Evolutionary conservation across 2,329 filamentous ascomycete species (phyloP).

Genomic region (Microcera coccophila): DNA sequence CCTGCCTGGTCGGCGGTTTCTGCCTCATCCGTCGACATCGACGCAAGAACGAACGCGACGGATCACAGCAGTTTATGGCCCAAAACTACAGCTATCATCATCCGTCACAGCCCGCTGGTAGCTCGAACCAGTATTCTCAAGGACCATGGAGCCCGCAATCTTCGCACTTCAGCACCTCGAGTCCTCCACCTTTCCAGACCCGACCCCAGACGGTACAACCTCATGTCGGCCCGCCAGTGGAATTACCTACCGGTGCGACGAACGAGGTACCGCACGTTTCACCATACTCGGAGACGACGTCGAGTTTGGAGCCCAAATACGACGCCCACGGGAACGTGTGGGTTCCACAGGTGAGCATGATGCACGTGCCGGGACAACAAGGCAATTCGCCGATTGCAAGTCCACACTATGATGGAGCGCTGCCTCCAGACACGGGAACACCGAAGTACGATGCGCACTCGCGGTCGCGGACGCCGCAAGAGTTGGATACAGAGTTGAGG

Average conservation of each 20-base stretch:
- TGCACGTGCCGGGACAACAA: slow-evolving; percentile 21
- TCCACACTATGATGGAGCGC: slow-evolving; percentile 16
- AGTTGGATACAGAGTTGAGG: slow-evolving; percentile 18
- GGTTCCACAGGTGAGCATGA: slow-evolving; percentile 33
- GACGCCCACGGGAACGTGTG: slow-evolving; percentile 32
- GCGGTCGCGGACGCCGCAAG: slow-evolving; percentile 19
- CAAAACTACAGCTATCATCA: slow-evolving; percentile 23
- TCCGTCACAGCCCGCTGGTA: slow-evolving; percentile 18
- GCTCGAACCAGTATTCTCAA: slow-evolving; percentile 20
- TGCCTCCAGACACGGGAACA: slow-evolving; percentile 3
- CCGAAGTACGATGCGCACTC: slow-evolving; percentile 19
- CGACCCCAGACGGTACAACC: slow-evolving; percentile 18
- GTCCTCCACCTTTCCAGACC: slow-evolving; percentile 13
- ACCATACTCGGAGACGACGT: slow-evolving; percentile 13
- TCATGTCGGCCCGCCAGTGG: slow-evolving; percentile 24
- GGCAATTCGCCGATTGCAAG: slow-evolving; percentile 14
- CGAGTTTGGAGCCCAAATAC: slow-evolving; percentile 25
- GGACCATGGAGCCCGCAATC: slow-evolving; percentile 27
- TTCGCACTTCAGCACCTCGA: slow-evolving; percentile 17
- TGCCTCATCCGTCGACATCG: slow-evolving; percentile 30
- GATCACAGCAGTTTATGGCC: slow-evolving; percentile 22
- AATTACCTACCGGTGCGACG: slow-evolving; percentile 22
- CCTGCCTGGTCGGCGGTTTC: slow-evolving; percentile 25
- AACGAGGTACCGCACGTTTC: slow-evolving; percentile 12
- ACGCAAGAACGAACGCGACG: slow-evolving; percentile 9